These are phyloP conservation scores for Cladophialophora carrionii DNA, from an alignment of 2,329 filamentous ascomycete species.

Conservation along the genomic window DNA sequence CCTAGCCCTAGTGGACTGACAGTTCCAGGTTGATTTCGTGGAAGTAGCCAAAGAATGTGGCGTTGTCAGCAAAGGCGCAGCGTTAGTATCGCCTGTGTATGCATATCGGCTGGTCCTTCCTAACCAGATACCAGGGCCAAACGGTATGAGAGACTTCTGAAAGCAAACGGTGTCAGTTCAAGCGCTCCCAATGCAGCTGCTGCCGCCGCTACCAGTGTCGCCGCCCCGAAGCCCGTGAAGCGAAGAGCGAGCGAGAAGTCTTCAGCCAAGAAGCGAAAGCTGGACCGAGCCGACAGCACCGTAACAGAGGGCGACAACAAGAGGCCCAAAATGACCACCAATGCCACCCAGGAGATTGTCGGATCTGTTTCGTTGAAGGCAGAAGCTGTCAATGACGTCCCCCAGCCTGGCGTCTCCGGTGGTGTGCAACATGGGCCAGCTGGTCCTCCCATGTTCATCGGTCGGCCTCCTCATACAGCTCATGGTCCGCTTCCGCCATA, in stretches of 20 bases:
- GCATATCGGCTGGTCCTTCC: not conserved
- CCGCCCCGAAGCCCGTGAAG: constrained; percentile 10
- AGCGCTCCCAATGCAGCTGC: not conserved
- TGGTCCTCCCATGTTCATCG: constrained; percentile 4
- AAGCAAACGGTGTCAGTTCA: constrained; percentile 56
- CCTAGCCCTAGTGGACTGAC: constrained; percentile 8
- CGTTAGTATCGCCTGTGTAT: constrained; percentile 56
- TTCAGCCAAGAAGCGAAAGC: constrained; percentile 23
- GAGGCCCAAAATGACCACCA: not conserved
- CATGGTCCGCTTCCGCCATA: constrained; percentile 5
- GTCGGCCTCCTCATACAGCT: not conserved
- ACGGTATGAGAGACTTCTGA: constrained; percentile 68
- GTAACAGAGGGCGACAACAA: not conserved
- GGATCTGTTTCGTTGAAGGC: constrained; percentile 1
- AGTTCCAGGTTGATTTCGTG: constrained; percentile 63
- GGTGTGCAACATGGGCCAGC: not conserved
- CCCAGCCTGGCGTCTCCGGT: not conserved
- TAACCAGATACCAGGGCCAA: constrained; percentile 58
- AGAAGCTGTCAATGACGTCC: constrained; percentile 4
- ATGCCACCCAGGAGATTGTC: constrained; percentile 5
- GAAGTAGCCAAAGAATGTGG: constrained; percentile 66
- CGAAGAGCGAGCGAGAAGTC: constrained; percentile 17
- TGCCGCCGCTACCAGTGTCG: not conserved
- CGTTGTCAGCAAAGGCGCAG: constrained; percentile 68
- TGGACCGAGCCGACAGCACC: constrained; percentile 7